phyloP scores from a whole-genome alignment of 2,329 filamentous ascomycete species.

The Ascochyta viciae-villosae region DNA sequence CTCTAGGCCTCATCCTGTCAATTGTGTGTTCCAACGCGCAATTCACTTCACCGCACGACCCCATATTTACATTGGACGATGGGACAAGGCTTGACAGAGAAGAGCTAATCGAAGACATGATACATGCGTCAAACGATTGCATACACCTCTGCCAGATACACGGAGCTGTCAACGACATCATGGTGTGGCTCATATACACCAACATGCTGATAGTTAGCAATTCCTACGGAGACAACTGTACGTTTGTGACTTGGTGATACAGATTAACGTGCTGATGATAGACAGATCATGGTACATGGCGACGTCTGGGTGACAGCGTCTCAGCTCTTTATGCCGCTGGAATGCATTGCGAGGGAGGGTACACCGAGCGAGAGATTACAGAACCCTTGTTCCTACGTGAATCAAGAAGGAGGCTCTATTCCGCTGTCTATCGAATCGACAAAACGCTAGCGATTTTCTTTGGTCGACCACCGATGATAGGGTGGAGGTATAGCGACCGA shows the following conservation, averaged over 20 bases:
- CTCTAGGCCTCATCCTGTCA: slow-evolving; percentile 38
- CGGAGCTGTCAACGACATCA: slow-evolving; percentile 47
- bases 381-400: slow-evolving; percentile 45
- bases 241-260: slow-evolving; percentile 4
- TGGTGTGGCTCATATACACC: slow-evolving; percentile 43
- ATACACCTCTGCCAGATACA: slow-evolving; percentile 46
- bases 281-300: slow-evolving; percentile 46
- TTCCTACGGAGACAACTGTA: slow-evolving; percentile 47
- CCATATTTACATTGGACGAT: slow-evolving; percentile 41
- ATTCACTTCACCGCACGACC: slow-evolving; percentile 39
- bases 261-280: slow-evolving; percentile 6
- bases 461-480: slow-evolving; percentile 46
- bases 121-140: slow-evolving; percentile 46
- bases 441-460: slow-evolving; percentile 46
- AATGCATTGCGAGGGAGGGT: slow-evolving; percentile 44
- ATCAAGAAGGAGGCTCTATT: slow-evolving; percentile 38
- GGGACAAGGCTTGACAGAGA: slow-evolving; percentile 41
- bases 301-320: slow-evolving; percentile 40
- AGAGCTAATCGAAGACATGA: slow-evolving; percentile 43
- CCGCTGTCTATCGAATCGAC: slow-evolving; percentile 41
- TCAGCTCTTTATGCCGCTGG: slow-evolving; percentile 41
- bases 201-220: slow-evolving; percentile 43
- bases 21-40: slow-evolving; percentile 41
- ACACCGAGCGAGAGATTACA: slow-evolving; percentile 24
- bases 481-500: slow-evolving; percentile 42